These are phyloP conservation scores for Ramalina intermedia DNA, from an alignment of 495 filamentous ascomycete species.

Conservation along the genomic window DNA sequence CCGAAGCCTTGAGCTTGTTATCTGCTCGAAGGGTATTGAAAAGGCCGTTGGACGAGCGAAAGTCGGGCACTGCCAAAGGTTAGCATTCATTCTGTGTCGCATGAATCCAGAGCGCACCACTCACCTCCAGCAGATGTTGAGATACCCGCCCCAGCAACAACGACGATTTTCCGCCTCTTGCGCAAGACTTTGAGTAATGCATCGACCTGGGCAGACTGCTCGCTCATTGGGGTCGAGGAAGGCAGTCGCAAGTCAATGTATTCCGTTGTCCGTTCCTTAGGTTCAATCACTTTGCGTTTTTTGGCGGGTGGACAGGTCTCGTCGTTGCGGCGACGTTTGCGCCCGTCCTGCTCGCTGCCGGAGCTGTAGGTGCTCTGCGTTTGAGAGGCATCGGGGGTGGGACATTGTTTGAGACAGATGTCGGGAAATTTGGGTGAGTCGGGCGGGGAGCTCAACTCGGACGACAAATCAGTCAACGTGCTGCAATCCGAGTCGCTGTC, in stretches of 20 bases:
- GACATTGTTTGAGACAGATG: slow-evolving; percentile 26
- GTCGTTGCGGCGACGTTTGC: slow-evolving; percentile 22
- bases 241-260: slow-evolving; percentile 52
- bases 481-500: slow-evolving; percentile 18
- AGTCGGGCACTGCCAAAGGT: slow-evolving; percentile 66
- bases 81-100: slow-evolving; percentile 41
- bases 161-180: slow-evolving; percentile 87
- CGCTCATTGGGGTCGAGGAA: slow-evolving; percentile 27
- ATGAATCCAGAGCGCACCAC: slow-evolving; percentile 34
- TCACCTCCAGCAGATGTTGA: slow-evolving; percentile 91
- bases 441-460: slow-evolving; percentile 41
- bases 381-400: slow-evolving; percentile 45
- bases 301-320: slow-evolving; percentile 54
- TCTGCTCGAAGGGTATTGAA: slow-evolving; percentile 71
- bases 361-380: slow-evolving; percentile 24
- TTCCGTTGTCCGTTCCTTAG: slow-evolving; percentile 61
- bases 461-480: slow-evolving; percentile 29
- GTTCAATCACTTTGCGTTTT: slow-evolving; percentile 52
- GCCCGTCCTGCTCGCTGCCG: slow-evolving; percentile 5
- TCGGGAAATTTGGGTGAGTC: slow-evolving; percentile 45
- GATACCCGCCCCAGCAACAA: slow-evolving; percentile 91
- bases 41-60: slow-evolving; percentile 77
- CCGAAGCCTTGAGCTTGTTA: slow-evolving; percentile 82
- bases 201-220: slow-evolving; percentile 45
- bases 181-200: slow-evolving; percentile 61